Conservation (phyloP, 805 yeast species). For the Komagataella ulmi region DNA sequence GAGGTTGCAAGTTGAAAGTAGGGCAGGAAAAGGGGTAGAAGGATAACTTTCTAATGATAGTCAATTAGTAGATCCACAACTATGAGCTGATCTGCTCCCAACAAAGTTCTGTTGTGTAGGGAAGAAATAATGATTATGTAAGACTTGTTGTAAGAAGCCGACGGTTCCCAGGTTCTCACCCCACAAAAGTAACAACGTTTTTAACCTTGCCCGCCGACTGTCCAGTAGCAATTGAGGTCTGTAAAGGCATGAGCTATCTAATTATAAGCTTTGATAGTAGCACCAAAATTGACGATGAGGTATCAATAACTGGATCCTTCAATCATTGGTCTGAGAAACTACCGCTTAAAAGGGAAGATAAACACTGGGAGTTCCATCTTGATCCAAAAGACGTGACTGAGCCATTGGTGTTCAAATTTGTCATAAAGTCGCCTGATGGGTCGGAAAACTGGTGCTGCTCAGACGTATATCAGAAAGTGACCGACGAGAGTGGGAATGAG, state of each 20-base stretch:
- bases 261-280: not conserved
- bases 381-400: not conserved
- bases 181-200: not conserved
- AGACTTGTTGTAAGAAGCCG: not conserved
- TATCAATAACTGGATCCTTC: not conserved
- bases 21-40: not conserved
- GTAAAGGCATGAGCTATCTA: not conserved
- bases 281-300: not conserved
- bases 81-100: not conserved
- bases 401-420: conserved; percentile 3
- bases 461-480: not conserved
- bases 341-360: not conserved
- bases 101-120: not conserved
- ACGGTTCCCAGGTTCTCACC: not conserved
- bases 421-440: not conserved
- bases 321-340: not conserved
- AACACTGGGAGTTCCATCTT: not conserved
- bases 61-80: not conserved
- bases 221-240: not conserved
- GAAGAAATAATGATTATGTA: not conserved
- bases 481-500: conserved; percentile 6
- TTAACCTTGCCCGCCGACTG: not conserved
- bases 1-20: not conserved
- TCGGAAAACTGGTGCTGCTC: not conserved
- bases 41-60: not conserved